Conservation (phyloP, 495 filamentous ascomycete species). For the Aspergillus sparsus region DNA sequence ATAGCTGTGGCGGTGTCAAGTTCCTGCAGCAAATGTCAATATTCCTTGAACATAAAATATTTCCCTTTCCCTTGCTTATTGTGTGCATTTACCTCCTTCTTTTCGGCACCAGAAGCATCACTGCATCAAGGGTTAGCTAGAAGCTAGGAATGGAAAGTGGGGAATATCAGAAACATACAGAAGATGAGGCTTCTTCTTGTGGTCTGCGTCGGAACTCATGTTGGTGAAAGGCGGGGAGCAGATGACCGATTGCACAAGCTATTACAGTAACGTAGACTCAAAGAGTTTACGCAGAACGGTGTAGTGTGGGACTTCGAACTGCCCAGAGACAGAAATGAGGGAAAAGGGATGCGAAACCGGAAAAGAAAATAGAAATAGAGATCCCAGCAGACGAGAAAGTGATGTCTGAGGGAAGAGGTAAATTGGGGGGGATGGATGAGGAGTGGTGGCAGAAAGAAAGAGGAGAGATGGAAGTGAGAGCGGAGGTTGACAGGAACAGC, state of each 20-base stretch:
- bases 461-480: conserved; percentile 27
- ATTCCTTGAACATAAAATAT: conserved; percentile 12
- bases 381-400: conserved; percentile 30
- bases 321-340: conserved; percentile 19
- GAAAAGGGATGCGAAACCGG: conserved; percentile 5
- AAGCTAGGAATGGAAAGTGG: conserved; percentile 21
- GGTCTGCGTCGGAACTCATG: conserved; percentile 74
- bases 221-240: conserved; percentile 29
- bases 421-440: conserved; percentile 24
- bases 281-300: conserved; percentile 24
- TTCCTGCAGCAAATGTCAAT: conserved; percentile 55
- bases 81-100: conserved; percentile 68
- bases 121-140: conserved; percentile 52
- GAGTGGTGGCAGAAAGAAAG: conserved; percentile 24
- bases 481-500: conserved; percentile 31
- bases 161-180: conserved; percentile 58
- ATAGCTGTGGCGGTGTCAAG: conserved; percentile 97
- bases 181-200: conserved; percentile 93
- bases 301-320: conserved; percentile 18
- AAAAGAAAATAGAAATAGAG: conserved; percentile 6
- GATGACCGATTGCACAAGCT: conserved; percentile 14
- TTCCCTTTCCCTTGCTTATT: neutral
- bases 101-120: conserved; percentile 86
- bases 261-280: conserved; percentile 26
- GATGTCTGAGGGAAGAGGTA: conserved; percentile 25